Evolutionary conservation across 768 basidiomycete species (phyloP).

Genomic region (Hysterangium stoloniferum): DNA sequence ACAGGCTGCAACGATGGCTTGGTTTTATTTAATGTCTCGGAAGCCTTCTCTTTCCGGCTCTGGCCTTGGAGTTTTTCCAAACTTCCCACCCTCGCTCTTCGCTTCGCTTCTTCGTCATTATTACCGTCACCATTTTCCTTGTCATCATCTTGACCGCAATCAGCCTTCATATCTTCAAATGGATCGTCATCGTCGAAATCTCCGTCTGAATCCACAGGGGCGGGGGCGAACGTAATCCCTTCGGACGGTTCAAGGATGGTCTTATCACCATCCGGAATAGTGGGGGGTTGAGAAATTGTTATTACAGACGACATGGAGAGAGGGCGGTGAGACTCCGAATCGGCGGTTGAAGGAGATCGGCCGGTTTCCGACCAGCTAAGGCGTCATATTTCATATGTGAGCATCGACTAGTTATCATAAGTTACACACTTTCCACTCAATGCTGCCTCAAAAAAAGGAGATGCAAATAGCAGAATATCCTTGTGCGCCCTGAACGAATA

Average conservation of each 20-base stretch:
- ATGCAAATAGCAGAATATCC: conserved; percentile 84
- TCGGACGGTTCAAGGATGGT: conserved; percentile 26
- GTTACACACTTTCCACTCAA: conserved; percentile 52
- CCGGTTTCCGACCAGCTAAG: conserved; percentile 75
- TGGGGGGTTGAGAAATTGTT: conserved; percentile 72
- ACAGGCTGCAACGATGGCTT: conserved; percentile 1
- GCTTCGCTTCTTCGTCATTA: conserved; percentile 20
- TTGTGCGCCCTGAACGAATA: conserved; percentile 67
- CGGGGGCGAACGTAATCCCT: conserved; percentile 54
- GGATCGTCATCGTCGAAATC: conserved; percentile 39
- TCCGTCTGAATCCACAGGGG: conserved; percentile 39
- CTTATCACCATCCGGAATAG: conserved; percentile 42
- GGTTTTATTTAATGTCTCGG: conserved; percentile 13
- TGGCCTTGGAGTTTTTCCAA: conserved; percentile 46
- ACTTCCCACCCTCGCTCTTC: conserved; percentile 41
- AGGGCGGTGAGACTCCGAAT: conserved; percentile 58
- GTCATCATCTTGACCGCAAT: conserved; percentile 7
- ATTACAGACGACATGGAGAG: conserved; percentile 76
- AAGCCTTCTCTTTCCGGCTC: conserved; percentile 15
- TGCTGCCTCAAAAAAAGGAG: conserved; percentile 92
- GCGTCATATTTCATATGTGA: neutral
- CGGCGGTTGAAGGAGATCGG: too few species aligned
- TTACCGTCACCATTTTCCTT: conserved; percentile 7
- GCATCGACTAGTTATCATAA: neutral
- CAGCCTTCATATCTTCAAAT: neutral